Evolutionary conservation across 2,329 filamentous ascomycete genomes (phyloP).

Genomic region (Fusarium azukiicola): DNA sequence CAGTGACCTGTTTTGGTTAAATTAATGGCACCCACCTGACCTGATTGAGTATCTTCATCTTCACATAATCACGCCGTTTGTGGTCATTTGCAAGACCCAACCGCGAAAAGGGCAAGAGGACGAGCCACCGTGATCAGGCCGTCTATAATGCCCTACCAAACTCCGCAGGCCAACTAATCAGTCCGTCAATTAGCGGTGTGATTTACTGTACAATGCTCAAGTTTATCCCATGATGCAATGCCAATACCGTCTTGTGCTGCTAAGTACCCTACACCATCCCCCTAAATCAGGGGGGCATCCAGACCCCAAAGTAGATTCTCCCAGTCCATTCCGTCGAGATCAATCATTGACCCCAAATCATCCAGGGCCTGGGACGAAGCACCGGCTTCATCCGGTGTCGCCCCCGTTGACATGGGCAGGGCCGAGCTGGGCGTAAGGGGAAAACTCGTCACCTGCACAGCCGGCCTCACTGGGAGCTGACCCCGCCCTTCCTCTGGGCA

Average conservation of each 20-base stretch:
- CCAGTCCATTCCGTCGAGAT: slow-evolving; percentile 62
- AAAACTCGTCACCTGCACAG: slow-evolving; percentile 24
- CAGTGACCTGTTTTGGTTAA: neutral
- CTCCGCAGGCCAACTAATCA: neutral
- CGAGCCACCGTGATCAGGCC: too few species aligned
- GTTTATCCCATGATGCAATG: neutral
- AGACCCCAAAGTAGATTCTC: slow-evolving; percentile 60
- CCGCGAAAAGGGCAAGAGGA: neutral
- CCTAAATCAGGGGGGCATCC: slow-evolving; percentile 59
- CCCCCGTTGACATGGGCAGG: slow-evolving; percentile 35
- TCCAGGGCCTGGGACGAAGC: slow-evolving; percentile 53
- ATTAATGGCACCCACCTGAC: neutral
- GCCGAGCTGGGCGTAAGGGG: slow-evolving; percentile 58
- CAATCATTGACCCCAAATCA: slow-evolving; percentile 54
- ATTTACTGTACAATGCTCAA: neutral
- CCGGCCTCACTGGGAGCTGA: neutral
- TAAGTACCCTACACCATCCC: slow-evolving; percentile 1
- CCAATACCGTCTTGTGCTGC: neutral
- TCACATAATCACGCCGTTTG: too few species aligned
- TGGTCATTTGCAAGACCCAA: too few species aligned
- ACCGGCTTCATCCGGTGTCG: slow-evolving; percentile 35
- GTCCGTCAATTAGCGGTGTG: neutral
- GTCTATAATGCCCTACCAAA: neutral
- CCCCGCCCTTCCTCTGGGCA: slow-evolving; percentile 31
- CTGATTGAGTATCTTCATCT: too few species aligned